A percentile compares a stretch with the other conserved stretches of the same genome.
Conservation (phyloP, 2,329 filamentous ascomycete species). For the Fusarium dimerum region DNA sequence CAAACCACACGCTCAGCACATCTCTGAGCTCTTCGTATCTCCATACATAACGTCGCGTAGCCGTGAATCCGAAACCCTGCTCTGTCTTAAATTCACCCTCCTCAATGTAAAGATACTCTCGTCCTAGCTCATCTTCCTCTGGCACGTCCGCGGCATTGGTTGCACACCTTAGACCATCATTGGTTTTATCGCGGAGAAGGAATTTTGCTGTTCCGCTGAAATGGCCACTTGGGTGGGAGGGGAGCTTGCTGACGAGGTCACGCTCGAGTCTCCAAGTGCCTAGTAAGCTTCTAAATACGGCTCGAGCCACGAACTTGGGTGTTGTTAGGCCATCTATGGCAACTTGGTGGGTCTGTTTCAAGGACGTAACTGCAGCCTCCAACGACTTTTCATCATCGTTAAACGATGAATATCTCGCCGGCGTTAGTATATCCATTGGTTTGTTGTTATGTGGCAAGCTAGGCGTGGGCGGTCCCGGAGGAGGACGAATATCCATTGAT, state of each 20-base stretch:
- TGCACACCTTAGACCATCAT: conserved; percentile 46
- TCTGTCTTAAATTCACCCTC: conserved; percentile 64
- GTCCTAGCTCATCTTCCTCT: conserved; percentile 36
- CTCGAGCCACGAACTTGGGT: conserved; percentile 59
- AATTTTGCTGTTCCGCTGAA: conserved; percentile 68
- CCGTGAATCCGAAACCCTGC: conserved; percentile 57
- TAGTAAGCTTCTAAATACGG: conserved; percentile 70
- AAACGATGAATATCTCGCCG: conserved; percentile 52
- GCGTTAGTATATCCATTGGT: conserved; percentile 56
- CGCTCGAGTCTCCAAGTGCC: conserved; percentile 68
- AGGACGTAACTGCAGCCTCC: conserved; percentile 43
- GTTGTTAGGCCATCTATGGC: conserved; percentile 43
- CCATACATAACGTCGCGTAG: conserved; percentile 70
- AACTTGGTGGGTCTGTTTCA: conserved; percentile 47
- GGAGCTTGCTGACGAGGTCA: conserved; percentile 53
- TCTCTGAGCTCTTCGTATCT: conserved; percentile 65
- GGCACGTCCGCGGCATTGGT: conserved; percentile 15
- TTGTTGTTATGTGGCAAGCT: conserved; percentile 42
- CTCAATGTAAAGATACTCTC: conserved; percentile 70
- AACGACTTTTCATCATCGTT: conserved; percentile 39
- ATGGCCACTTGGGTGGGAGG: conserved; percentile 62
- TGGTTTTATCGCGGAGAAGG: conserved; percentile 60
- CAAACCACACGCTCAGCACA: conserved; percentile 71
- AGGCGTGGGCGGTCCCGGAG: conserved; percentile 25
- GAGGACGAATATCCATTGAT: conserved; percentile 47